A percentile compares a stretch with the other conserved stretches of the same genome.
phyloP scores from a whole-genome alignment of 1,139 yeast species.

The Geotrichum cucujoidarum region DNA sequence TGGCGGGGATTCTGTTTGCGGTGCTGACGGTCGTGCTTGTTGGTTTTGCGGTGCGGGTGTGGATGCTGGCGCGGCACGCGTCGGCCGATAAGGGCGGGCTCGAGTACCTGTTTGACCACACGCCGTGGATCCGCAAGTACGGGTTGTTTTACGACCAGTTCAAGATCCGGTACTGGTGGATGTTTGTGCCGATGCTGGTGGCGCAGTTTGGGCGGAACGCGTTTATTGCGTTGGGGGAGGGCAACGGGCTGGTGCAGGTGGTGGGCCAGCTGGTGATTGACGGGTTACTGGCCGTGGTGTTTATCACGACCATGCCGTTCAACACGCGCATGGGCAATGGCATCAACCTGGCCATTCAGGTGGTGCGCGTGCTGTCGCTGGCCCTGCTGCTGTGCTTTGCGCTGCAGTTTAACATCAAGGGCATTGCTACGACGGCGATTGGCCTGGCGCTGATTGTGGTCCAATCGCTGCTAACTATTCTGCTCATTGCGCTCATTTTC shows the following conservation, averaged over 20 bases:
- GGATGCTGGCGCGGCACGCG: constrained; percentile 29
- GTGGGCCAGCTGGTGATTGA: constrained; percentile 34
- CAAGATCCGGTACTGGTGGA: constrained; percentile 35
- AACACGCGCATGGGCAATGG: constrained; percentile 34
- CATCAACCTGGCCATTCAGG: constrained; percentile 32
- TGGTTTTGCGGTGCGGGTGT: constrained; percentile 29
- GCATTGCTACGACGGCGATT: constrained; percentile 31
- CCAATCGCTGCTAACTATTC: constrained; percentile 31
- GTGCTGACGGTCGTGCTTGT: constrained; percentile 28
- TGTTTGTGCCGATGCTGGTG: constrained; percentile 29
- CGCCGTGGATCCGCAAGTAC: constrained; percentile 34
- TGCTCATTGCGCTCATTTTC: constrained; percentile 29
- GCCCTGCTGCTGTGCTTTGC: constrained; percentile 32
- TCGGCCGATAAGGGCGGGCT: constrained; percentile 27
- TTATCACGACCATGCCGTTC: constrained; percentile 30
- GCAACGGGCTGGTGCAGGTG: constrained; percentile 35
- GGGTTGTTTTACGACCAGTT: constrained; percentile 37
- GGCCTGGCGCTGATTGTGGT: constrained; percentile 33
- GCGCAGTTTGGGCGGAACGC: constrained; percentile 34
- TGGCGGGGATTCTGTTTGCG: constrained; percentile 34
- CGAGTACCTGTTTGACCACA: constrained; percentile 30
- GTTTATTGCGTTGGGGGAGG: constrained; percentile 34
- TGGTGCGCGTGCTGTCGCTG: constrained; percentile 31
- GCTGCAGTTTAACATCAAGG: constrained; percentile 29
- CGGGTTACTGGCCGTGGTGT: constrained; percentile 23